Conservation (phyloP, 2,329 filamentous ascomycete genomes). For the Calycina herbarum region DNA sequence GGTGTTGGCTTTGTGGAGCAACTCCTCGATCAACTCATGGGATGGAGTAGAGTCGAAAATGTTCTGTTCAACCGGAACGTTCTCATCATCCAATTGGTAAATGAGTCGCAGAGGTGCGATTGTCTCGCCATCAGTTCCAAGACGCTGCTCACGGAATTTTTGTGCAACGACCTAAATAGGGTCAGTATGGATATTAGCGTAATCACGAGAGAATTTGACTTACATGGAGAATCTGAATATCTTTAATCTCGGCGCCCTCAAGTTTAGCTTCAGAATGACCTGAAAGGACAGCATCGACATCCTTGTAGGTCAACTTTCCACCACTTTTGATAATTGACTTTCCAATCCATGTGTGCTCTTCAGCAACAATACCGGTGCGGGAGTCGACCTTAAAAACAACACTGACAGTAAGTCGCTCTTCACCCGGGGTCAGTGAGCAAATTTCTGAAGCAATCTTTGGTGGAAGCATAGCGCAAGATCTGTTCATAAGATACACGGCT, state of each 20-base stretch:
- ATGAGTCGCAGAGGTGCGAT: conserved; percentile 85
- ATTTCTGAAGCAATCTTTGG: conserved; percentile 81
- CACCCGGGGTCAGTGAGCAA: conserved; percentile 81
- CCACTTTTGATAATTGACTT: conserved; percentile 91
- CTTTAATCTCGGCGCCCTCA: conserved; percentile 66
- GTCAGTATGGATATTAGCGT: background rate
- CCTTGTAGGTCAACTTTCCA: conserved; percentile 79
- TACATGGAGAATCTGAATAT: conserved; percentile 77
- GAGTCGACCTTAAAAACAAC: conserved; percentile 90
- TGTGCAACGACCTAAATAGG: conserved; percentile 66
- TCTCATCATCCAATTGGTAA: conserved; percentile 95
- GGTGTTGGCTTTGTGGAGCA: conserved; percentile 89
- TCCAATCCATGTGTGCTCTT: conserved; percentile 90
- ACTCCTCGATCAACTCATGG: conserved; percentile 91
- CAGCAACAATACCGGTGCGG: conserved; percentile 72
- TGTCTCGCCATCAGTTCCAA: conserved; percentile 75
- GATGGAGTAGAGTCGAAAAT: conserved; percentile 89
- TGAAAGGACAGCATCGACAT: conserved; percentile 80
- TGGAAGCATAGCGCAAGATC: conserved; percentile 79
- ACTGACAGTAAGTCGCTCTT: conserved; percentile 88
- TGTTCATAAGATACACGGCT: conserved; percentile 91
- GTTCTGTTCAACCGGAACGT: conserved; percentile 94
- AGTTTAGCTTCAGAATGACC: conserved; percentile 63
- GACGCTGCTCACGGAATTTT: conserved; percentile 86
- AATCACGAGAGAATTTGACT: conserved; percentile 34